Evolutionary conservation across 441 rosid species (phyloP).

Genomic region (Bocquillonia castaneifolia): DNA sequence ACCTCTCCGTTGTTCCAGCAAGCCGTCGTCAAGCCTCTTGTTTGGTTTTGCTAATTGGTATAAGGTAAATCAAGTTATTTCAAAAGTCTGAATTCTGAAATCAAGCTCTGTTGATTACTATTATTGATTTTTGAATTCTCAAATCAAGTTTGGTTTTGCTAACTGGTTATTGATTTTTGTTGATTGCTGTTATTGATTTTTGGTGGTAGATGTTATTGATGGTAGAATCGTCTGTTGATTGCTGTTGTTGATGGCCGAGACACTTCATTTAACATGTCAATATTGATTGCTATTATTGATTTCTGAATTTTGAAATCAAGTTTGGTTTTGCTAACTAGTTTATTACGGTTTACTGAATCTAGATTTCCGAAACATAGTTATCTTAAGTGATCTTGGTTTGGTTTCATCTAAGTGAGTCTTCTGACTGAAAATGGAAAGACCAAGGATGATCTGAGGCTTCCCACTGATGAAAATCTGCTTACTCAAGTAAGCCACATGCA

Average conservation of each 20-base stretch:
- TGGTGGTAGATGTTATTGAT: conserved; percentile 86
- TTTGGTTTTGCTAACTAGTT: no score
- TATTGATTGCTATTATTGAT: no score
- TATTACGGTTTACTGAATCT: no score
- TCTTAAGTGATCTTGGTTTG: not conserved
- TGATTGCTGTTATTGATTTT: no score
- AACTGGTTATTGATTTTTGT: no score
- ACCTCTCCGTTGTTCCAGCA: no score
- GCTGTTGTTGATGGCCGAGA: conserved; percentile 80
- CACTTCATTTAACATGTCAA: conserved; percentile 67
- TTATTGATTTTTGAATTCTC: no score
- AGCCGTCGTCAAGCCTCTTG: no score
- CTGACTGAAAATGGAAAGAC: conserved; percentile 80
- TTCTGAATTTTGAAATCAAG: no score
- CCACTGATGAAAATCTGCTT: conserved; percentile 75
- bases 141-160: no score
- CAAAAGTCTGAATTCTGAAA: conserved; percentile 67
- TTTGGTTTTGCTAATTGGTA: no score
- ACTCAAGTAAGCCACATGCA: conserved; percentile 37
- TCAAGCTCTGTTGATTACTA: conserved; percentile 81
- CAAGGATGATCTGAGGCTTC: conserved; percentile 93
- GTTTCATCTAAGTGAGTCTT: conserved; percentile 59
- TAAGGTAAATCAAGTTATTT: no score
- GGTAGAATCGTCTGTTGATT: conserved; percentile 66
- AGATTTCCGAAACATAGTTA: not conserved